Conservation (phyloP, 805 yeast genomes). For the Yarrowia osloensis region DNA sequence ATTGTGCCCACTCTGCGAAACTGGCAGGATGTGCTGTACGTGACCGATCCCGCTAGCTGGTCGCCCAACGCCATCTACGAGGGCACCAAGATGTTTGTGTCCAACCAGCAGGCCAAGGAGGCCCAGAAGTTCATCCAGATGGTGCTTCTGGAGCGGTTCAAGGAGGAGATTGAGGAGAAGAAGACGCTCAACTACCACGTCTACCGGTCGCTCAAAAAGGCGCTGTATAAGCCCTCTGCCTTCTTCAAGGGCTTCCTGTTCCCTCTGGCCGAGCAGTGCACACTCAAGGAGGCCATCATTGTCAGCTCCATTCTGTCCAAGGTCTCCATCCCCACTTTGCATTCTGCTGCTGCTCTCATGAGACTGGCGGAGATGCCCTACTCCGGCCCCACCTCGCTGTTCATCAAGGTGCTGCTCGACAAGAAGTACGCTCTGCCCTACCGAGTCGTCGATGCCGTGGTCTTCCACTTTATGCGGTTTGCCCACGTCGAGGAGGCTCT, state of each 20-base stretch:
- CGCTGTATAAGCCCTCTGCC: conserved; percentile 95
- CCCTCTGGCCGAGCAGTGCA: conserved; percentile 81
- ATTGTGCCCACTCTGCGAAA: conserved; percentile 88
- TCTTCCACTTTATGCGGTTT: conserved; percentile 90
- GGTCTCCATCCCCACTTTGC: conserved; percentile 90
- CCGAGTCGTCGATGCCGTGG: conserved; percentile 92
- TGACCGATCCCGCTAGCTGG: conserved; percentile 92
- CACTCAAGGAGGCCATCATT: conserved; percentile 91
- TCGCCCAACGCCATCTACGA: conserved; percentile 93
- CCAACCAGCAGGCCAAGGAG: conserved; percentile 82
- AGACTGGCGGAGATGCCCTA: conserved; percentile 81
- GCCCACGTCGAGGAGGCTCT: conserved; percentile 51
- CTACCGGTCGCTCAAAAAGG: conserved; percentile 86
- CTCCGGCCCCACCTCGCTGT: conserved; percentile 84
- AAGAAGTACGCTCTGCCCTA: conserved; percentile 96
- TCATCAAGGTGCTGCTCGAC: conserved; percentile 84
- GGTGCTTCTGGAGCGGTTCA: conserved; percentile 46
- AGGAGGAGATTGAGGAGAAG: conserved; percentile 46
- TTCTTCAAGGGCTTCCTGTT: conserved; percentile 94
- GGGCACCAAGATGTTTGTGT: conserved; percentile 87
- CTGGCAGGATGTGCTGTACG: conserved; percentile 94
- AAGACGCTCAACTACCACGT: conserved; percentile 83
- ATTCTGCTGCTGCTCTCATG: conserved; percentile 92
- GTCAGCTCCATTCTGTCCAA: conserved; percentile 89
- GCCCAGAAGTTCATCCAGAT: conserved; percentile 77